A percentile compares a stretch with the other conserved stretches of the same genome.
These are phyloP conservation scores for Cryptococcus jaspeensis DNA, from an alignment of 1,284 basidiomycete species.

Conservation along the genomic window DNA sequence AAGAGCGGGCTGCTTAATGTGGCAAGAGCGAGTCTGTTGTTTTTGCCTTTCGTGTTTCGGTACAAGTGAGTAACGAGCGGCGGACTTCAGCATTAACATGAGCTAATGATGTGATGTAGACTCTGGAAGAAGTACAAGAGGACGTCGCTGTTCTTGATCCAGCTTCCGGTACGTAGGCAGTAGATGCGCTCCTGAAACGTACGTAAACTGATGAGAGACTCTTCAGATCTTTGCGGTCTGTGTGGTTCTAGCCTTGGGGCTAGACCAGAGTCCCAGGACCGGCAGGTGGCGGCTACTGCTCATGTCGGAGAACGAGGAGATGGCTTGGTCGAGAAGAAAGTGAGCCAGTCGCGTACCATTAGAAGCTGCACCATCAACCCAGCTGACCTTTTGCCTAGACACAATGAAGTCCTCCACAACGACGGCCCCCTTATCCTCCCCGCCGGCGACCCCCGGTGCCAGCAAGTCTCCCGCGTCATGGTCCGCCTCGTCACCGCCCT, in stretches of 20 bases:
- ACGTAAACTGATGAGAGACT: too few species aligned
- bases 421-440: slow-evolving; percentile 53
- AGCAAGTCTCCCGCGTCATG: slow-evolving; percentile 47
- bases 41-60: slow-evolving; percentile 55
- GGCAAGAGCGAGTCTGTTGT: slow-evolving; percentile 52
- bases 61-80: slow-evolving; percentile 44
- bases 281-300: slow-evolving; percentile 56
- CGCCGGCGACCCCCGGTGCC: slow-evolving; percentile 46
- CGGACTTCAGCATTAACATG: background rate
- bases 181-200: too few species aligned
- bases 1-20: slow-evolving; percentile 51
- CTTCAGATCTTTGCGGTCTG: slow-evolving; percentile 55
- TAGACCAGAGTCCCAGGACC: slow-evolving; percentile 55
- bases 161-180: slow-evolving; percentile 49
- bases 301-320: slow-evolving; percentile 56
- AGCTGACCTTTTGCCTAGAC: slow-evolving; percentile 29
- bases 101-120: slow-evolving; percentile 20
- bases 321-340: slow-evolving; percentile 55
- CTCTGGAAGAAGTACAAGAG: slow-evolving; percentile 51
- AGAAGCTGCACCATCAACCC: background rate
- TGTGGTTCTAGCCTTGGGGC: slow-evolving; percentile 55
- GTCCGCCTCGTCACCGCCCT: slow-evolving; percentile 47
- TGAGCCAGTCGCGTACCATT: slow-evolving; percentile 23
- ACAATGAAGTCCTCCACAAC: slow-evolving; percentile 50
- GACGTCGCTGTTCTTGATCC: slow-evolving; percentile 50